These are phyloP conservation scores for Globisporangium nunn DNA, from an alignment of 352 stramenopile species.

Conservation along the genomic window DNA sequence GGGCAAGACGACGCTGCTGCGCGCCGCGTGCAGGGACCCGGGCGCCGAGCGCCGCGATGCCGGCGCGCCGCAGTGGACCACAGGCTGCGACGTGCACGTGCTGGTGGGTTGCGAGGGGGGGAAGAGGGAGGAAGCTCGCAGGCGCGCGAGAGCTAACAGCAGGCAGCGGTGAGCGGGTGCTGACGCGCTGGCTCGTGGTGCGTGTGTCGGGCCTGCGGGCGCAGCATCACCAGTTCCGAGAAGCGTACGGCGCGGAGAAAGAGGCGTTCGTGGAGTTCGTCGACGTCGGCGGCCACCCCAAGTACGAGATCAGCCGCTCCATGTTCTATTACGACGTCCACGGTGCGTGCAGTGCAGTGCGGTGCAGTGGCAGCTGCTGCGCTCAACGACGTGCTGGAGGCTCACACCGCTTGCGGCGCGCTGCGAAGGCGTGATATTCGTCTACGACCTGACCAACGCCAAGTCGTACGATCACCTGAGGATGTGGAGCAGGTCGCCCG, in stretches of 20 bases:
- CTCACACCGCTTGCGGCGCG: not conserved
- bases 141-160: no score
- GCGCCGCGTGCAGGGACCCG: conserved; percentile 35
- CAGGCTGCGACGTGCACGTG: conserved; percentile 76
- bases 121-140: no score
- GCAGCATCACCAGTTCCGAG: conserved; percentile 27
- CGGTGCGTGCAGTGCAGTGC: conserved; percentile 11
- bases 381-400: not conserved
- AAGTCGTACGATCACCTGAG: conserved; percentile 69
- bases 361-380: not conserved
- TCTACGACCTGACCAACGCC: conserved; percentile 74
- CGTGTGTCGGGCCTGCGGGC: not conserved
- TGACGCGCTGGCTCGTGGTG: not conserved
- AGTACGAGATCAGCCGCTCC: conserved; percentile 71
- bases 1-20: conserved; percentile 74
- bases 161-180: not conserved
- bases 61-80: conserved; percentile 45
- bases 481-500: conserved; percentile 31
- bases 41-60: conserved; percentile 7
- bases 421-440: conserved; percentile 50
- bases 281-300: conserved; percentile 73
- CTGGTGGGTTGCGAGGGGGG: conserved; percentile 20
- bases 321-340: conserved; percentile 84
- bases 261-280: conserved; percentile 80
- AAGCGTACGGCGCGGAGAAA: conserved; percentile 26